phyloP scores from a whole-genome alignment of 441 rosid genomes.

The Pelargonium citronellum region DNA sequence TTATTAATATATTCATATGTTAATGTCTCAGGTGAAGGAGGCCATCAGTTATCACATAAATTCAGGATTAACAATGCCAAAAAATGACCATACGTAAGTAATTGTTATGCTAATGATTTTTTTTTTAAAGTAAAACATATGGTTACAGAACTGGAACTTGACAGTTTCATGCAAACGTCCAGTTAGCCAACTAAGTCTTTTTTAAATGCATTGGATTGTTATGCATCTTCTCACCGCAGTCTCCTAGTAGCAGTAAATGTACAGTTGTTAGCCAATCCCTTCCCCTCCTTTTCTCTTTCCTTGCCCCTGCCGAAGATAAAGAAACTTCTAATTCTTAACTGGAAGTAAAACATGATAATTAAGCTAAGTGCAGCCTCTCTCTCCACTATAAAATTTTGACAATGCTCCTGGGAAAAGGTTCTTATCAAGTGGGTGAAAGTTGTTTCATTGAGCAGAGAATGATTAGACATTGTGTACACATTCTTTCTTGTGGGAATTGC shows the following conservation, averaged over 20 bases:
- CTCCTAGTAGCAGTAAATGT: no score
- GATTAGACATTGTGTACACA: no score
- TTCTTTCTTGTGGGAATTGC: neutral
- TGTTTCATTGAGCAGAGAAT: no score
- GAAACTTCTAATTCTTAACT: no score
- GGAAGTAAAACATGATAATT: no score
- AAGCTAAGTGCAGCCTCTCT: no score
- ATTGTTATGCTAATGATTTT: constrained; percentile 6
- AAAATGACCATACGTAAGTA: constrained; percentile 54
- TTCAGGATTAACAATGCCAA: constrained; percentile 37
- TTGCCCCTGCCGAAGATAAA: no score
- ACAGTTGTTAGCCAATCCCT: no score
- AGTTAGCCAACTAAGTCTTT: neutral
- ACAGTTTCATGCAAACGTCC: neutral
- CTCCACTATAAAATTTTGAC: no score
- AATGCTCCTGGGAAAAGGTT: no score
- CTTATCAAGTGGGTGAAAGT: no score
- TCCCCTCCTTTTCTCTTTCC: no score
- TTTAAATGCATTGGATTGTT: neutral
- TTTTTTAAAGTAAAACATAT: neutral
- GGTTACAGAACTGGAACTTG: neutral
- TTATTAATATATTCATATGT: constrained; percentile 17
- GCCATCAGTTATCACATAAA: constrained; percentile 36
- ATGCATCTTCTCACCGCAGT: neutral
- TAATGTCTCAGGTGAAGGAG: constrained; percentile 56